Percentiles rank a stretch among this genome's conserved stretches.
phyloP scores from a whole-genome alignment of 139 green algal genomes.

The Asterochloris sp. region DNA sequence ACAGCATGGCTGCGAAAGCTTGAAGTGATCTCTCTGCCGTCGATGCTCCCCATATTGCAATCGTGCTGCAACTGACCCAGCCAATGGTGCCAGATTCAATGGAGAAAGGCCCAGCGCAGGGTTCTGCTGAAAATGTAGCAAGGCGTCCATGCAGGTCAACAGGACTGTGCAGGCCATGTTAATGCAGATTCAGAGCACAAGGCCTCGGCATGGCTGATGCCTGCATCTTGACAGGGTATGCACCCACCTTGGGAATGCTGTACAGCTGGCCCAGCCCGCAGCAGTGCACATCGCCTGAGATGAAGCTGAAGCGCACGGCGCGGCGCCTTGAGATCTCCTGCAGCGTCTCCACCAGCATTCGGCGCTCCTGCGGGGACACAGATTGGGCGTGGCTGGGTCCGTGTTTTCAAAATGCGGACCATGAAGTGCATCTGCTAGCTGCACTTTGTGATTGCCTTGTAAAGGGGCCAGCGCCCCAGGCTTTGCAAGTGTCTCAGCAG shows the following conservation, averaged over 20 bases:
- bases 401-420: neutral
- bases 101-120: too few relatives aligned
- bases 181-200: too few relatives aligned
- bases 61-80: too few relatives aligned
- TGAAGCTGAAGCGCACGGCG: constrained; percentile 31
- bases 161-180: too few relatives aligned
- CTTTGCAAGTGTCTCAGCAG: neutral
- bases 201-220: too few relatives aligned
- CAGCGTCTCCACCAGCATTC: constrained; percentile 20
- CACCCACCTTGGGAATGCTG: constrained; percentile 27
- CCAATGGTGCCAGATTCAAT: too few relatives aligned
- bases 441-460: neutral
- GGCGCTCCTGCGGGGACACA: constrained; percentile 6
- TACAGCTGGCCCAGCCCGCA: constrained; percentile 42
- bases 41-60: too few relatives aligned
- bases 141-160: too few relatives aligned
- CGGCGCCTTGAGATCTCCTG: constrained; percentile 18
- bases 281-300: constrained; percentile 46
- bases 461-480: neutral
- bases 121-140: too few relatives aligned
- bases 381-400: neutral
- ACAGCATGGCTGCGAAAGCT: too few relatives aligned
- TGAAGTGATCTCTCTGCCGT: too few relatives aligned
- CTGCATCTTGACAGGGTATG: neutral
- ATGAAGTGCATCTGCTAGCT: neutral